Conservation (phyloP, 371 early-diverging fungal species). For the Mortierella sp. region DNA sequence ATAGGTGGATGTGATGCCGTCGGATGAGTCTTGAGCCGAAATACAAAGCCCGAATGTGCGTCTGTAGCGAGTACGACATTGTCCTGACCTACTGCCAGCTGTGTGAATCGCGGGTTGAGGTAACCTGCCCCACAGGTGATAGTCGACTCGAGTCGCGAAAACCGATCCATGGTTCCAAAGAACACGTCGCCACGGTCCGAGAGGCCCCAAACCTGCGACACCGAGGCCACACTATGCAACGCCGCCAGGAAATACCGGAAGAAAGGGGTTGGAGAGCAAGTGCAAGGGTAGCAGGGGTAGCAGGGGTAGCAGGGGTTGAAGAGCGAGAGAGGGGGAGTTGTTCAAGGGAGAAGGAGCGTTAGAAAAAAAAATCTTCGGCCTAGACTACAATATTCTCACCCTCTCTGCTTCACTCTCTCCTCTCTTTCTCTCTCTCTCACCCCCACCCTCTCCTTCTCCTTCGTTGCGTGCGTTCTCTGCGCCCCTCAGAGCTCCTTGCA, state of each 20-base stretch:
- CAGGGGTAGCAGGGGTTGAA: neutral
- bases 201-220: constrained; percentile 51
- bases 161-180: constrained; percentile 39
- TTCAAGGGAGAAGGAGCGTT: neutral
- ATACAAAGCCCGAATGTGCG: constrained; percentile 37
- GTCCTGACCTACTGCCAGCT: constrained; percentile 41
- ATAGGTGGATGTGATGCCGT: constrained; percentile 35
- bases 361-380: no score
- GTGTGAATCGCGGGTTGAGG: constrained; percentile 26
- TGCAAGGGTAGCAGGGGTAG: neutral
- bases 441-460: neutral
- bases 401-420: neutral
- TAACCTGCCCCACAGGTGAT: constrained; percentile 42
- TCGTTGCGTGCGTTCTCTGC: no score
- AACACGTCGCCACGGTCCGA: constrained; percentile 35
- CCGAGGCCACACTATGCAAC: constrained; percentile 35
- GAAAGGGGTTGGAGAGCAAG: neutral
- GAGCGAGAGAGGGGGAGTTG: neutral
- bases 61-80: constrained; percentile 40
- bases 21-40: constrained; percentile 33
- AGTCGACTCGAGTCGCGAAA: constrained; percentile 24
- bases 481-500: no score
- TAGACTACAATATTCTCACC: no score
- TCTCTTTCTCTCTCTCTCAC: neutral
- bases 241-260: neutral